These are phyloP conservation scores for Exophiala sp. DNA, from an alignment of 2,329 filamentous ascomycete species.

Conservation along the genomic window DNA sequence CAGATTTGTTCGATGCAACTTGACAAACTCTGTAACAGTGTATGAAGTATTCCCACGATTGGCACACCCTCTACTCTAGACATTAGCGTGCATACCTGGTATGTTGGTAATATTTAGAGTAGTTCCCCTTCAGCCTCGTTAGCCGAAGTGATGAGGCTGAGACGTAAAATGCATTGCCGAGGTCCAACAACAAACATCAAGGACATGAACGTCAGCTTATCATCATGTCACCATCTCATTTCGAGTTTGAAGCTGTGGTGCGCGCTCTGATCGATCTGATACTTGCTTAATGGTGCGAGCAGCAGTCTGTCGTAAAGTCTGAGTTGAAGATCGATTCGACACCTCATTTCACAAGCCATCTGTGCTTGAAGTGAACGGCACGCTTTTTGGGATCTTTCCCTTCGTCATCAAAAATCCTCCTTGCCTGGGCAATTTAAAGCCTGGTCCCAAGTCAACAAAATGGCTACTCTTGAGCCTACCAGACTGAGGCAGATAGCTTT, in stretches of 20 bases:
- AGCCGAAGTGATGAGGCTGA: background rate
- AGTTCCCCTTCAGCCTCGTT: background rate
- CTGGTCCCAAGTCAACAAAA: background rate
- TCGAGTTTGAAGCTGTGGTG: background rate
- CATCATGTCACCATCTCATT: background rate
- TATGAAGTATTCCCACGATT: too few relatives aligned
- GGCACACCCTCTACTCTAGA: background rate
- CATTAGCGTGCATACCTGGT: background rate
- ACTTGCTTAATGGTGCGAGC: too few relatives aligned
- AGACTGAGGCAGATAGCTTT: constrained; percentile 30
- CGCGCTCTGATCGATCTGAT: too few relatives aligned
- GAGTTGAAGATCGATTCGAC: too few relatives aligned
- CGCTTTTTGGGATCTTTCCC: too few relatives aligned
- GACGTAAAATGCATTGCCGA: background rate
- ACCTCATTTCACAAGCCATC: too few relatives aligned
- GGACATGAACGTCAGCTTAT: background rate
- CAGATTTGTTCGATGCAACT: too few relatives aligned
- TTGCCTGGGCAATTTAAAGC: too few relatives aligned
- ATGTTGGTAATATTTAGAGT: background rate
- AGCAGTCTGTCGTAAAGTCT: too few relatives aligned
- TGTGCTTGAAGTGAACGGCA: too few relatives aligned
- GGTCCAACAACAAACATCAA: background rate
- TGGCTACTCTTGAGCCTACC: constrained; percentile 13
- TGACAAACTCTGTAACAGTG: too few relatives aligned
- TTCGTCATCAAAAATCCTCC: too few relatives aligned